Percentiles rank a stretch among this genome's conserved stretches.
Conservation (phyloP, 805 yeast species). For the Myxozyma neglecta region DNA sequence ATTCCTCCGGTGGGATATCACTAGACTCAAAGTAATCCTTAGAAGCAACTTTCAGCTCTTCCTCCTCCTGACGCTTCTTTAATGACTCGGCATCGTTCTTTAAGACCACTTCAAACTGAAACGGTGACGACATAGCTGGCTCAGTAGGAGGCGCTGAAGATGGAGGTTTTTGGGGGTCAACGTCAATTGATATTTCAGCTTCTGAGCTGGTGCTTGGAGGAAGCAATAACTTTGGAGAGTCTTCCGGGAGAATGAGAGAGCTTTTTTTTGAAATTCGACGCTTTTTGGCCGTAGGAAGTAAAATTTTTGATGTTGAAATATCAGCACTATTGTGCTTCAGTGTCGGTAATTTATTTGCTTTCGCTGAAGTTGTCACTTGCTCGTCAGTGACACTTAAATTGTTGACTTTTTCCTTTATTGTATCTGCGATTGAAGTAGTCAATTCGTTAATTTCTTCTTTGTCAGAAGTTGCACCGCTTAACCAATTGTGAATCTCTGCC, state of each 20-base stretch:
- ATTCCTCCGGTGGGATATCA: neutral
- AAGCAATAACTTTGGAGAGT: conserved; percentile 7
- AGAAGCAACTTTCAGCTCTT: neutral
- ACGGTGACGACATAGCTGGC: neutral
- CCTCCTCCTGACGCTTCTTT: neutral
- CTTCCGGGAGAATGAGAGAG: conserved; percentile 2
- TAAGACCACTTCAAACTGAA: neutral
- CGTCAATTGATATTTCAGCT: conserved; percentile 10
- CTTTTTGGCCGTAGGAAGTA: neutral
- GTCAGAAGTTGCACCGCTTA: neutral
- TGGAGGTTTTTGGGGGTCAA: conserved; percentile 22
- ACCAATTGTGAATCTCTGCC: neutral
- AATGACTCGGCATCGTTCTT: neutral
- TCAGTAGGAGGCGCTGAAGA: conserved; percentile 10
- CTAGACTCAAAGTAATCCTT: neutral
- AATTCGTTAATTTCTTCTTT: neutral
- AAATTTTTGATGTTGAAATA: neutral
- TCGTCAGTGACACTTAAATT: neutral
- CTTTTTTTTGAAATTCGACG: neutral
- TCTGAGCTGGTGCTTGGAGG: conserved; percentile 15
- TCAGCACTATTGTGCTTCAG: no score
- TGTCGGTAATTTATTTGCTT: no score
- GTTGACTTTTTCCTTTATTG: neutral
- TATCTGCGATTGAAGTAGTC: neutral
- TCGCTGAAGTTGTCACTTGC: neutral